These are phyloP conservation scores for Nevesoporus exiguus DNA, from an alignment of 768 basidiomycete genomes.

Conservation along the genomic window DNA sequence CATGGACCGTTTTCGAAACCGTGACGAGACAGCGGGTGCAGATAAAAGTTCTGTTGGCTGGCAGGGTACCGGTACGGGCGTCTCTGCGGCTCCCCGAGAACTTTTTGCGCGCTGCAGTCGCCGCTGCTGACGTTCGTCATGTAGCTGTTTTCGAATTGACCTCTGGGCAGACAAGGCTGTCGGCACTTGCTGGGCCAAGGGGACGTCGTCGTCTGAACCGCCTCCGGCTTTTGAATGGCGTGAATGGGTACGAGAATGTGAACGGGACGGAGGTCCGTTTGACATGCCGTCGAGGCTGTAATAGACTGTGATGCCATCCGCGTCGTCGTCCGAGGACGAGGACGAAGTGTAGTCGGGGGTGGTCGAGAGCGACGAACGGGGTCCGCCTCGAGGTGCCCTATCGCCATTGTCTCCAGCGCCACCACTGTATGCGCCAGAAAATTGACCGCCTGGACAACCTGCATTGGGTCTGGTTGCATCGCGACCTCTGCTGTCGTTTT, in stretches of 20 bases:
- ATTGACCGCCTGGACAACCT: constrained; percentile 18
- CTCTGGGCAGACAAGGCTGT: constrained; percentile 80
- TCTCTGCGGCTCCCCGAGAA: constrained; percentile 18
- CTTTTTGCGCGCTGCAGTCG: constrained; percentile 44
- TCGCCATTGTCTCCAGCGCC: constrained; percentile 38
- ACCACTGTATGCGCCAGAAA: constrained; percentile 23
- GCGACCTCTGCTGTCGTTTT: constrained; percentile 8
- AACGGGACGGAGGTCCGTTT: constrained; percentile 19
- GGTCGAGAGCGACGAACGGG: constrained; percentile 34
- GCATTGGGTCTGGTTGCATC: constrained; percentile 12
- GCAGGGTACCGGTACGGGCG: constrained; percentile 17
- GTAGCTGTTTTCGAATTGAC: constrained; percentile 69
- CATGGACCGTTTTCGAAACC: constrained; percentile 34
- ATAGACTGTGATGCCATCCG: constrained; percentile 40
- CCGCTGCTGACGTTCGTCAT: constrained; percentile 61
- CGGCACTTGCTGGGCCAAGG: constrained; percentile 79
- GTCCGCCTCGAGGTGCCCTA: constrained; percentile 28
- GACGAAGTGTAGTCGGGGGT: constrained; percentile 28
- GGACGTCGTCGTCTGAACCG: constrained; percentile 72
- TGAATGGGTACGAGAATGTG: constrained; percentile 22
- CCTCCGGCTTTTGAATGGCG: constrained; percentile 23
- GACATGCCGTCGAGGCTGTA: constrained; percentile 41
- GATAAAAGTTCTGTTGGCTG: constrained; percentile 10
- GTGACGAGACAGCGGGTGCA: constrained; percentile 36
- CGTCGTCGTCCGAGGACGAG: constrained; percentile 38